Base-by-base conservation (phyloP, 208 protist species). In the Jaenimonas drosophilae region DNA sequence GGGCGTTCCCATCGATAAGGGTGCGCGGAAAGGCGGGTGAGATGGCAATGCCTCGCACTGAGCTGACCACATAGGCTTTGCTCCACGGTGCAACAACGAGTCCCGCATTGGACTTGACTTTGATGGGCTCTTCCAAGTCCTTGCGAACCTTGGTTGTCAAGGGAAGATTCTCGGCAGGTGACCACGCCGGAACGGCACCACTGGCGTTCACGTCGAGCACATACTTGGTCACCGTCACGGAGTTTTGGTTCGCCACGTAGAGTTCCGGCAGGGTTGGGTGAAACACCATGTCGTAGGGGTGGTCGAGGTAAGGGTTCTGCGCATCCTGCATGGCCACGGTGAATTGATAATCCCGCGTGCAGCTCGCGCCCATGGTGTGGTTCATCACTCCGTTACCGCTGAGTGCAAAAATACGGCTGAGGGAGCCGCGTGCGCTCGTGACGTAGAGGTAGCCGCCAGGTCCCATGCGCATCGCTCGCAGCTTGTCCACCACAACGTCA, bases 321-420 rank as follows among this genome's bases (percentile, higher is more conserved):
- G 50, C 57, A 54, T 45, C 56, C 68, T 86, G 72, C 36, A 49
- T 36, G 9, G 59, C 55, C 14, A 74, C 84, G 4, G 76, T 89
- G 55, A 93, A 93, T 41, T 86, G 63, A 54, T 88, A 93, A 48
- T 87, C 54, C 31, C 84, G 73, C 2, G 71, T 78, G 60, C 84
- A 93, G 57, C 75, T 61, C 28, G 46, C 42, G n/a, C 58, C 56
- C 25, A 88, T 62, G 3, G 77, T 86, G 44, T 58, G 29, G 59
- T 93, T 93, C 20, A 93, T 21, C 30, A 93, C 36, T n/a, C 84
- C 84, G 65, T 93, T 89, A 42, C 84, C 84, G 48, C 72, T 86
- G 20, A 93, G 70, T 31, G 84, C 79, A 51, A 93, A 89, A 49
- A 93, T 77, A 40, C 79, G 76, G 57, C 84, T 93, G 54, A 72